Conservation (phyloP, 2,329 filamentous ascomycete species). For the Moelleriella libera region DNA sequence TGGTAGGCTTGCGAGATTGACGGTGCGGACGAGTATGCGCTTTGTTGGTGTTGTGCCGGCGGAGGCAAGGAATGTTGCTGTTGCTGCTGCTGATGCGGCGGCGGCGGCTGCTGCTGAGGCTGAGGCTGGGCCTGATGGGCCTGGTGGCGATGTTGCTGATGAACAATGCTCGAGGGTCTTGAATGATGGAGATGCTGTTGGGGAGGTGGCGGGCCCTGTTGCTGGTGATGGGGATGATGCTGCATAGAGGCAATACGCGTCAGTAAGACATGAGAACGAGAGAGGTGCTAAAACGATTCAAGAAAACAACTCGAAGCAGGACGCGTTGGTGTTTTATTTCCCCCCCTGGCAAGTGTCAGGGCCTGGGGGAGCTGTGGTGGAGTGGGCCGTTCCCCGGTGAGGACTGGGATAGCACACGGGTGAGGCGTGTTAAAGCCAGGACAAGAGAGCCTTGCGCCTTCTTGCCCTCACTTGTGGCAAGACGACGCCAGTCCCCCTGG, state of each 20-base stretch:
- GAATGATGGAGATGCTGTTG: slow-evolving; percentile 54
- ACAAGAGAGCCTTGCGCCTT: slow-evolving; percentile 17
- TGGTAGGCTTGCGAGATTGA: slow-evolving; percentile 54
- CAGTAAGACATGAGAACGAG: slow-evolving; percentile 30
- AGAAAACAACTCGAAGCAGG: slow-evolving; percentile 26
- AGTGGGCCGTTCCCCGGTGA: slow-evolving; percentile 23
- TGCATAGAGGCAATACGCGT: slow-evolving; percentile 50
- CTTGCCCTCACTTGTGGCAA: slow-evolving; percentile 7
- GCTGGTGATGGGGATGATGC: slow-evolving; percentile 63
- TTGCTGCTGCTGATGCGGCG: slow-evolving; percentile 51
- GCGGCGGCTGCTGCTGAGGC: slow-evolving; percentile 42
- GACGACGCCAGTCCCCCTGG: no score
- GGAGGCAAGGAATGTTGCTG: slow-evolving; percentile 5
- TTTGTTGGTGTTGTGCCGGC: slow-evolving; percentile 42
- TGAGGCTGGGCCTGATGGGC: slow-evolving; percentile 52
- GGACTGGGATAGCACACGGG: slow-evolving; percentile 32
- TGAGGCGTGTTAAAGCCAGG: slow-evolving; percentile 33
- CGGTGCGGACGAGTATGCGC: slow-evolving; percentile 55
- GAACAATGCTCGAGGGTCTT: slow-evolving; percentile 57
- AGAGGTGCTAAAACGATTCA: slow-evolving; percentile 19
- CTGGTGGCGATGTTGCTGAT: slow-evolving; percentile 39
- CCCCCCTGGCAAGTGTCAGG: slow-evolving; percentile 30
- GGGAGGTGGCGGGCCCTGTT: slow-evolving; percentile 55
- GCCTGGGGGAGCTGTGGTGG: slow-evolving; percentile 25
- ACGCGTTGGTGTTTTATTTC: slow-evolving; percentile 36